A percentile compares a stretch with the other conserved stretches of the same genome.
phyloP scores from a whole-genome alignment of 768 basidiomycete species.

The Pisolithus sp. region DNA sequence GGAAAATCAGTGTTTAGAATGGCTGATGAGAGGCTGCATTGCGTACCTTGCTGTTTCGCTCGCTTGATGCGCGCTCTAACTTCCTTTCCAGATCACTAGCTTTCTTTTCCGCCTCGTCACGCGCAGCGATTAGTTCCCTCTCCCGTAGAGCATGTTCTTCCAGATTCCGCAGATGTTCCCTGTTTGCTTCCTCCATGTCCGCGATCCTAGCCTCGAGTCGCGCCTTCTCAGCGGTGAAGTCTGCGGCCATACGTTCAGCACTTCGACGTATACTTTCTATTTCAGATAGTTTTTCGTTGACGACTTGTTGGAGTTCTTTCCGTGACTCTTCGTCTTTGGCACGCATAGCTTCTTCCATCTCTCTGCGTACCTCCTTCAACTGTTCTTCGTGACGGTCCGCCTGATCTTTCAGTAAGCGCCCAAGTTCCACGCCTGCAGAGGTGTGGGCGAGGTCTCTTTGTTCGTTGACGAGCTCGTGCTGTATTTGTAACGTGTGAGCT shows the following conservation, averaged over 20 bases:
- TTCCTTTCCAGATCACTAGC: not conserved
- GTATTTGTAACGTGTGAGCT: constrained; percentile 44
- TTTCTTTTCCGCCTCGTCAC: not conserved
- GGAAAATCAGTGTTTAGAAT: not conserved
- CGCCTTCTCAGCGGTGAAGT: constrained; percentile 1
- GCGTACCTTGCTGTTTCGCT: not conserved
- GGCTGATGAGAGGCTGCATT: too few species aligned
- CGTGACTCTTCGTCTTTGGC: constrained; percentile 46
- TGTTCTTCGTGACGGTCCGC: constrained; percentile 43
- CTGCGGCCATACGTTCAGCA: not conserved
- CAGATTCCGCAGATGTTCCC: not conserved
- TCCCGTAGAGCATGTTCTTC: not conserved
- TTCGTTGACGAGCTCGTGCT: constrained; percentile 48
- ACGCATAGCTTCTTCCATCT: constrained; percentile 42
- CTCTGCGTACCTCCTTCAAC: constrained; percentile 37
- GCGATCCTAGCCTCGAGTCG: not conserved
- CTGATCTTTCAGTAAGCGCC: constrained; percentile 42
- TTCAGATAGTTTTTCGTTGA: constrained; percentile 90
- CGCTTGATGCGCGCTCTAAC: not conserved
- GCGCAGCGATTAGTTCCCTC: not conserved
- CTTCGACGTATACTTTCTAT: constrained; percentile 59
- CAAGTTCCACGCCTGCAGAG: constrained; percentile 46
- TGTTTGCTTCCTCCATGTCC: not conserved
- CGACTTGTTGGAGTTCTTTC: constrained; percentile 78
- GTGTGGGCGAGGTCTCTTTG: constrained; percentile 45